A percentile compares a stretch with the other conserved stretches of the same genome.
Conservation (phyloP, 495 filamentous ascomycete genomes). For the Penicillium soppii region DNA sequence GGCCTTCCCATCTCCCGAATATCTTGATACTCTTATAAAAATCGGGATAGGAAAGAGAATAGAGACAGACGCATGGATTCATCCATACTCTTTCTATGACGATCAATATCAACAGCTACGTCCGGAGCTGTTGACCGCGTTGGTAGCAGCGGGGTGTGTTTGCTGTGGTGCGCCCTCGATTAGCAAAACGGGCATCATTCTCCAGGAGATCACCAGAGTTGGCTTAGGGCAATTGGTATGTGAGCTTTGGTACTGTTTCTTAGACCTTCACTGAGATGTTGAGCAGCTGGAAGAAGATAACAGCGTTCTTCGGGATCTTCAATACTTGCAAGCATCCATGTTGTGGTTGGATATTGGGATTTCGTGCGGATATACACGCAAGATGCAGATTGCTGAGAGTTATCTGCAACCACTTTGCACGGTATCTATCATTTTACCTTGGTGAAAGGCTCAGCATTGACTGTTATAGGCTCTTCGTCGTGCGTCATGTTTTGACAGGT, state of each 20-base stretch:
- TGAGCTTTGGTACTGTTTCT: neutral
- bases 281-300: conserved; percentile 59
- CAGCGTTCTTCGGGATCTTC: conserved; percentile 49
- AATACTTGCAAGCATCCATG: conserved; percentile 54
- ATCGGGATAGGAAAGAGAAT: conserved; percentile 54
- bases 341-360: conserved; percentile 56
- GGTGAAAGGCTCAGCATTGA: neutral
- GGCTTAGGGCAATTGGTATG: conserved; percentile 42
- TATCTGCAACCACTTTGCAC: conserved; percentile 48
- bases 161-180: conserved; percentile 51
- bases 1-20: conserved; percentile 55
- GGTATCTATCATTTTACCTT: conserved; percentile 17
- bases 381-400: conserved; percentile 65
- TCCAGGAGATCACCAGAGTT: conserved; percentile 53
- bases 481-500: conserved; percentile 36
- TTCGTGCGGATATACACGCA: conserved; percentile 60
- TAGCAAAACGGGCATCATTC: conserved; percentile 57
- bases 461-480: conserved; percentile 18
- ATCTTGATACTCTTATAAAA: conserved; percentile 59
- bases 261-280: too few species aligned
- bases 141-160: conserved; percentile 56
- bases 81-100: conserved; percentile 53
- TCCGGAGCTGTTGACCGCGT: conserved; percentile 52
- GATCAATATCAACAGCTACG: conserved; percentile 39
- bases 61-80: conserved; percentile 56